These are phyloP conservation scores for Mitragyna speciosa DNA, from an alignment of 257 asterid genomes.

Conservation along the genomic window DNA sequence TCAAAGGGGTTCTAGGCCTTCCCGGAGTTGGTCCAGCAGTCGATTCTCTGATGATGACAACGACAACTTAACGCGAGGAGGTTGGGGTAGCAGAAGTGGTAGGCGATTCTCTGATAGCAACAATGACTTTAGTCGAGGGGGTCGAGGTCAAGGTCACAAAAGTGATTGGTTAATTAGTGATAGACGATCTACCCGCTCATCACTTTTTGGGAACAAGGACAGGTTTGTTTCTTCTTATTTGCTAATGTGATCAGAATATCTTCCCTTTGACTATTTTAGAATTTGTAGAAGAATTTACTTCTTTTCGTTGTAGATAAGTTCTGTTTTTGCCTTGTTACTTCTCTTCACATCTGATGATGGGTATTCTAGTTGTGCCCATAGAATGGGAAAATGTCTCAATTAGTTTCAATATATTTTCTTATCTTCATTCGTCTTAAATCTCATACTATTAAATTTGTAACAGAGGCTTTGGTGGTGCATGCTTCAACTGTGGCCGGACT, in stretches of 20 bases:
- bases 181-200: constrained; percentile 47
- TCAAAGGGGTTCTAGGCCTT: constrained; percentile 58
- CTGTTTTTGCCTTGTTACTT: background rate
- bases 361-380: background rate
- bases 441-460: background rate
- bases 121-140: constrained; percentile 37
- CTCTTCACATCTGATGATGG: background rate
- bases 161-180: no score
- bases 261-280: background rate
- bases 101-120: constrained; percentile 29
- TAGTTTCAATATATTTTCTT: background rate
- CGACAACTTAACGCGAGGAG: constrained; percentile 37
- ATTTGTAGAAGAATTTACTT: background rate
- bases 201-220: constrained; percentile 61
- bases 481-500: constrained; percentile 76
- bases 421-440: background rate
- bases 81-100: constrained; percentile 41
- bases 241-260: background rate
- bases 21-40: constrained; percentile 54
- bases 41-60: constrained; percentile 35
- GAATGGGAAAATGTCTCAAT: background rate
- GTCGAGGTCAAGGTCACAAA: no score
- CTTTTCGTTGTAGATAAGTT: background rate
- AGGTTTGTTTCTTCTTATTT: constrained; percentile 30
- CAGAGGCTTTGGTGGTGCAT: constrained; percentile 78